A percentile compares a stretch with the other conserved stretches of the same genome.
Conservation (phyloP, 2,329 filamentous ascomycete genomes). For the Pestalotiopsis sp. region DNA sequence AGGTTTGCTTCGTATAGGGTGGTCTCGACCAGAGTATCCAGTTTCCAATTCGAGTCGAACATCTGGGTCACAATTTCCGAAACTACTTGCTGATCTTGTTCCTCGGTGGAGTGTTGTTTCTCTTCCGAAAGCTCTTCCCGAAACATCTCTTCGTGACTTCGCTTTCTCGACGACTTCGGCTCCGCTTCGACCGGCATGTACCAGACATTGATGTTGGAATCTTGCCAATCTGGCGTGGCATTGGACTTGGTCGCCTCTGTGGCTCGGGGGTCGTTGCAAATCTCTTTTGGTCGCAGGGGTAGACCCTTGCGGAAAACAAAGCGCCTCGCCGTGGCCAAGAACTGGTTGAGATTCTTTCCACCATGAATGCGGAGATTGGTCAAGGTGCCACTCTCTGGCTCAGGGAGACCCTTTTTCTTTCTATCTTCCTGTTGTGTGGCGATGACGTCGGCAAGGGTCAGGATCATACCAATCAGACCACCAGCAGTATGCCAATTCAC, state of each 20-base stretch:
- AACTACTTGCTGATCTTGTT: slow-evolving; percentile 48
- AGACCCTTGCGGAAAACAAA: slow-evolving; percentile 88
- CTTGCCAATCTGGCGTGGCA: slow-evolving; percentile 67
- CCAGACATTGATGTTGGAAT: slow-evolving; percentile 83
- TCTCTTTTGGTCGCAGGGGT: slow-evolving; percentile 72
- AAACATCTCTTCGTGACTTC: slow-evolving; percentile 48
- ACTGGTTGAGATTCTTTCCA: slow-evolving; percentile 77
- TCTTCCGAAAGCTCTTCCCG: neutral
- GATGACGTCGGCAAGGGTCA: slow-evolving; percentile 77
- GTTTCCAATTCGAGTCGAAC: slow-evolving; percentile 77
- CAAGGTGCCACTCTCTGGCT: slow-evolving; percentile 17
- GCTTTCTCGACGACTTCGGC: slow-evolving; percentile 33
- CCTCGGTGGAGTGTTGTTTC: slow-evolving; percentile 8
- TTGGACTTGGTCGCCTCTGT: slow-evolving; percentile 40
- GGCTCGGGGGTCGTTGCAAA: slow-evolving; percentile 48
- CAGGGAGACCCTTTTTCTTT: slow-evolving; percentile 37
- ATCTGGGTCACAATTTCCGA: slow-evolving; percentile 73
- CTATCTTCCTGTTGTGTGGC: slow-evolving; percentile 48
- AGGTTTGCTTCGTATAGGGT: slow-evolving; percentile 67
- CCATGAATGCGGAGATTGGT: slow-evolving; percentile 71
- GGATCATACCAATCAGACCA: slow-evolving; percentile 80
- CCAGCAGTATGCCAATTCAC: slow-evolving; percentile 77
- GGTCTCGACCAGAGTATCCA: slow-evolving; percentile 70
- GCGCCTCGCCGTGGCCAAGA: slow-evolving; percentile 77
- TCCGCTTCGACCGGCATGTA: slow-evolving; percentile 62